phyloP scores from a whole-genome alignment of 2,329 filamentous ascomycete species.

The Colletotrichum shisoi region DNA sequence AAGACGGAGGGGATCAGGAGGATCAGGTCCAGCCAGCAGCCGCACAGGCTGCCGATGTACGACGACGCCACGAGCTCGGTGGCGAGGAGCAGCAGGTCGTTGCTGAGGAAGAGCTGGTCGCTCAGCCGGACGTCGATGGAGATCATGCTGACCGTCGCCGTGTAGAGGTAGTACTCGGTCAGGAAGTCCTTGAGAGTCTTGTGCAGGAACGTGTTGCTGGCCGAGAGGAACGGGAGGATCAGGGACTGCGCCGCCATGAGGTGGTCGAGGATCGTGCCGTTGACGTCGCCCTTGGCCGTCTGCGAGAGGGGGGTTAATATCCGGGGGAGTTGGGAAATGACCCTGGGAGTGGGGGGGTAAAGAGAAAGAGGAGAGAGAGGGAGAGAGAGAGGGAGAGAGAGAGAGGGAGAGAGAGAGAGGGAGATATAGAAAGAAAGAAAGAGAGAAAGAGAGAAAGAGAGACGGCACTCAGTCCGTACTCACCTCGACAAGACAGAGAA shows the following conservation, averaged over 20 bases:
- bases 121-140: conserved; percentile 50
- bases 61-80: conserved; percentile 44
- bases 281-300: conserved; percentile 55
- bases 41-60: conserved; percentile 51
- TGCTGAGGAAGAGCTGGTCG: conserved; percentile 46
- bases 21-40: conserved; percentile 52
- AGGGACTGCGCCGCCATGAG: conserved; percentile 55
- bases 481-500: conserved; percentile 59
- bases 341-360: not conserved
- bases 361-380: too few relatives aligned
- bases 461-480: conserved; percentile 6
- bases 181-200: conserved; percentile 55
- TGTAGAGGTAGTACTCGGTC: conserved; percentile 59
- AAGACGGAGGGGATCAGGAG: conserved; percentile 53
- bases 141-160: conserved; percentile 57
- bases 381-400: not conserved
- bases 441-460: not conserved
- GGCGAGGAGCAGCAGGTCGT: conserved; percentile 46
- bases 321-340: not conserved
- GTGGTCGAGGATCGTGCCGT: conserved; percentile 57
- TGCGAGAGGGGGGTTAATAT: conserved; percentile 26
- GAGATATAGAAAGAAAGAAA: too few relatives aligned
- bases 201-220: conserved; percentile 46
- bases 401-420: not conserved
- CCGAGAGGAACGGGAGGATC: conserved; percentile 49